These are phyloP conservation scores for Malus hybrid DNA, from an alignment of 331 rosid genomes.

Conservation along the genomic window DNA sequence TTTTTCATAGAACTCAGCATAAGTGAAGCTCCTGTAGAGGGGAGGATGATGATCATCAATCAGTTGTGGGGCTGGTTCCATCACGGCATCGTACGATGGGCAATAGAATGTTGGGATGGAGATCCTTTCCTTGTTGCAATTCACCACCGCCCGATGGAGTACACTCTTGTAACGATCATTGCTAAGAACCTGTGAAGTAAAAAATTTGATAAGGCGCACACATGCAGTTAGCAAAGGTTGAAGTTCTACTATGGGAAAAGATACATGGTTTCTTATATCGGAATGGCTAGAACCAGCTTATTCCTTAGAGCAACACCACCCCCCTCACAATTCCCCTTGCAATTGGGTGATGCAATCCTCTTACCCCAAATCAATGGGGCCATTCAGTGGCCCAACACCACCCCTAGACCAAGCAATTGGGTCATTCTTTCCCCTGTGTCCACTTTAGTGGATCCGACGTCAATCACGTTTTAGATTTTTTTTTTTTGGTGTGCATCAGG, in stretches of 20 bases:
- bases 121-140: slow-evolving; percentile 42
- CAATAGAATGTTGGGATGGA: slow-evolving; percentile 69
- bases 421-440: no score
- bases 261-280: no score
- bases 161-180: slow-evolving; percentile 54
- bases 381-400: no score
- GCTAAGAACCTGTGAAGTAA: slow-evolving; percentile 33
- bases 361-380: no score
- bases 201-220: no score
- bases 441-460: accelerated
- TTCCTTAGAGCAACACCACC: not conserved
- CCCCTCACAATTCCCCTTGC: not conserved
- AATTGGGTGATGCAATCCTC: not conserved
- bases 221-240: no score
- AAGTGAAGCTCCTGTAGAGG: slow-evolving; percentile 23
- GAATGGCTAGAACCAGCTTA: no score
- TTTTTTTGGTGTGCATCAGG: no score
- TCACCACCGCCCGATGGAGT: slow-evolving; percentile 51
- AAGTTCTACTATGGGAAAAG: no score
- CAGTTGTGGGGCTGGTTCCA: slow-evolving; percentile 39
- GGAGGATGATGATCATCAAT: slow-evolving; percentile 19
- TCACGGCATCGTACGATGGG: slow-evolving; percentile 44
- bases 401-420: not conserved
- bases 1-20: slow-evolving; percentile 27
- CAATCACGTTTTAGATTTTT: no score